Evolutionary conservation across 495 filamentous ascomycete species (phyloP).

Genomic region (Hypoxylon subgilvum): DNA sequence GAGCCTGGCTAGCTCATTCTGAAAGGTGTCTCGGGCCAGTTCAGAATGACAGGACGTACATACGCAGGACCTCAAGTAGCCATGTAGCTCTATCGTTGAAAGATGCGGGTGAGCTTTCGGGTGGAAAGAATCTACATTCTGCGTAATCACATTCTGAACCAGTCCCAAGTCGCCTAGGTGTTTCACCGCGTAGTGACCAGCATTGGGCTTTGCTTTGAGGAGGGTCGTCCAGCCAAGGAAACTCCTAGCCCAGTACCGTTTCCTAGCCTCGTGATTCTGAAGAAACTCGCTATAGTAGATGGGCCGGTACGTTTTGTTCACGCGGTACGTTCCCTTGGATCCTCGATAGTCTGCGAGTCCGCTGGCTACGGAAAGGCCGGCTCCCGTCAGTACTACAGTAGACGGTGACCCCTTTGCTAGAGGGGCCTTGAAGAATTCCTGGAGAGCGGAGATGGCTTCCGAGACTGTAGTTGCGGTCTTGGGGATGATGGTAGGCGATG

Average conservation of each 20-base stretch:
- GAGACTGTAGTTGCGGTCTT: constrained; percentile 67
- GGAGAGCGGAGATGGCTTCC: constrained; percentile 78
- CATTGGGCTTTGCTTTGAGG: constrained; percentile 77
- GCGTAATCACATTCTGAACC: constrained; percentile 80
- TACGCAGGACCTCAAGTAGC: constrained; percentile 78
- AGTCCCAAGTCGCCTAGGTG: constrained; percentile 73
- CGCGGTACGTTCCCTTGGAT: constrained; percentile 84
- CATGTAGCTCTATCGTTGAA: constrained; percentile 84
- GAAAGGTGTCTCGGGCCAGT: constrained; percentile 73
- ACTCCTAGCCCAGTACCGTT: constrained; percentile 94
- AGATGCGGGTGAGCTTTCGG: constrained; percentile 73
- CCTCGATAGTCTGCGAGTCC: constrained; percentile 94
- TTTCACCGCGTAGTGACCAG: constrained; percentile 75
- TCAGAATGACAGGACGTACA: constrained; percentile 79
- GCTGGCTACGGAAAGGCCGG: constrained; percentile 90
- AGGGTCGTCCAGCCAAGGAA: constrained; percentile 90
- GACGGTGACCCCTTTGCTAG: constrained; percentile 53
- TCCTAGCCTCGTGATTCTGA: constrained; percentile 80
- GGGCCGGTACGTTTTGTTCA: constrained; percentile 86
- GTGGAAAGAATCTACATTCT: constrained; percentile 97
- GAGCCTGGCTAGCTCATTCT: constrained; percentile 72
- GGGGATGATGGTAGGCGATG: constrained; percentile 78
- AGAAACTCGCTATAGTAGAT: constrained; percentile 93
- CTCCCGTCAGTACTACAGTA: constrained; percentile 82
- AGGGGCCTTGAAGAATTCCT: constrained; percentile 70